Base-by-base conservation (phyloP, 2,329 filamentous ascomycete genomes). In the Magnaporthiopsis poae region DNA sequence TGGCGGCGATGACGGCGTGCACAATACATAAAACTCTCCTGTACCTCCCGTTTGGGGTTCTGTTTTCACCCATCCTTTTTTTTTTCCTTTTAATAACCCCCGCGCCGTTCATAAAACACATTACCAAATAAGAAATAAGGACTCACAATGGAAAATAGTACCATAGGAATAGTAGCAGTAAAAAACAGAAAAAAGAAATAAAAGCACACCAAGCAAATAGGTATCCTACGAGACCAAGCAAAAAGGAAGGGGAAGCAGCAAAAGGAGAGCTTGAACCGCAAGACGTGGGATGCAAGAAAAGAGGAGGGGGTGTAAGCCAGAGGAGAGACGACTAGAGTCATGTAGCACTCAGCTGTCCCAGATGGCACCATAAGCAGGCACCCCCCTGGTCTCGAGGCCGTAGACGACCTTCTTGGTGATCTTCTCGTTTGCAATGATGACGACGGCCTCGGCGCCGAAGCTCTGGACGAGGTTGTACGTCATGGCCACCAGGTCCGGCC, bases 311-410 rank as follows among this genome's bases (percentile, higher is more conserved):
- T 36, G 35, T 36, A 9, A 12, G 11, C 35, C 7, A 8, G 11
- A 36, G 12, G 35, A 36, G 2, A 46, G 35, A 12, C 13, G 1
- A n/a, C 11, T 21, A 21, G 33, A 36, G 31, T 1, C 29, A 21
- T 29, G 61, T 7, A 66, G 52, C 36, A 4, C 52, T 67, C 66
- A 67, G n/a, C 63, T 66, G 60, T 67, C 66, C 60, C 65, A 77
- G 27, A 77, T 75, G n/a, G 75, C 71, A 0, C 75, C 75, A 69
- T 70, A 77, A 0, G 75, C 74, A 15, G 72, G 71, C 3, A 77
- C 68, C 0, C 75, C 74, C 35, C 72, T 70, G 31, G 67, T 69
- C 68, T 75, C 73, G 59, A 77, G 67, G 46, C 68, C 72, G 29
- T 71, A 72, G 15, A 76, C 73, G 5, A 76, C 67, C 65, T 72